phyloP scores from a whole-genome alignment of 352 stramenopile species.

The Phytophthora fragariaefolia region DNA sequence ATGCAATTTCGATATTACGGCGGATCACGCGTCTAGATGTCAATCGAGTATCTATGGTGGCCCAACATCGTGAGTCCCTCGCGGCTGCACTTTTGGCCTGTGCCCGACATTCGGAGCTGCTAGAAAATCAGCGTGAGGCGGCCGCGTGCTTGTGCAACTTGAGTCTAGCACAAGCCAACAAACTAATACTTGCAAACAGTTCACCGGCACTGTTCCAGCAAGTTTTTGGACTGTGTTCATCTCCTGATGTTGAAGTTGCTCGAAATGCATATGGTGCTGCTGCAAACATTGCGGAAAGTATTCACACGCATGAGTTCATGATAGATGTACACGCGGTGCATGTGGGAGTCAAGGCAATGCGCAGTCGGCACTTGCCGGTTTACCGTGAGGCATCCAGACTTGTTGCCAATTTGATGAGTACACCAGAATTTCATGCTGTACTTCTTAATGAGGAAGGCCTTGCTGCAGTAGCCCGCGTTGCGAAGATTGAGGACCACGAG shows the following conservation, averaged over 20 bases:
- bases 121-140: slow-evolving; percentile 93
- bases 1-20: slow-evolving; percentile 92
- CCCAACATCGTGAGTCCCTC: slow-evolving; percentile 53
- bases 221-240: slow-evolving; percentile 80
- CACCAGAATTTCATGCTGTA: slow-evolving; percentile 74
- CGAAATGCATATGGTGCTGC: slow-evolving; percentile 91
- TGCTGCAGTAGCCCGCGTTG: slow-evolving; percentile 82
- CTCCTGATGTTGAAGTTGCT: slow-evolving; percentile 90
- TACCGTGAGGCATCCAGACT: slow-evolving; percentile 93
- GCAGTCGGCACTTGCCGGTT: slow-evolving; percentile 88
- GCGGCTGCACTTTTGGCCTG: slow-evolving; percentile 61
- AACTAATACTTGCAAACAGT: slow-evolving; percentile 62
- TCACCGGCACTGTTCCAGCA: slow-evolving; percentile 57
- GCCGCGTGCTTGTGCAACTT: slow-evolving; percentile 90
- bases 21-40: slow-evolving; percentile 82
- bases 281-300: slow-evolving; percentile 92
- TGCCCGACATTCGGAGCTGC: slow-evolving; percentile 32
- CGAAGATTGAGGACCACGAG: slow-evolving; percentile 91
- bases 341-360: slow-evolving; percentile 88
- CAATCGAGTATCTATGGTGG: slow-evolving; percentile 88
- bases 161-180: slow-evolving; percentile 82
- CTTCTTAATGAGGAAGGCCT: slow-evolving; percentile 89
- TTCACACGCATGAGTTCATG: slow-evolving; percentile 83
- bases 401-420: slow-evolving; percentile 91
- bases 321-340: slow-evolving; percentile 90